Percentiles rank a stretch among this genome's conserved stretches.
These are phyloP conservation scores for Botryotinia calthae DNA, from an alignment of 2,329 filamentous ascomycete species.

Conservation along the genomic window DNA sequence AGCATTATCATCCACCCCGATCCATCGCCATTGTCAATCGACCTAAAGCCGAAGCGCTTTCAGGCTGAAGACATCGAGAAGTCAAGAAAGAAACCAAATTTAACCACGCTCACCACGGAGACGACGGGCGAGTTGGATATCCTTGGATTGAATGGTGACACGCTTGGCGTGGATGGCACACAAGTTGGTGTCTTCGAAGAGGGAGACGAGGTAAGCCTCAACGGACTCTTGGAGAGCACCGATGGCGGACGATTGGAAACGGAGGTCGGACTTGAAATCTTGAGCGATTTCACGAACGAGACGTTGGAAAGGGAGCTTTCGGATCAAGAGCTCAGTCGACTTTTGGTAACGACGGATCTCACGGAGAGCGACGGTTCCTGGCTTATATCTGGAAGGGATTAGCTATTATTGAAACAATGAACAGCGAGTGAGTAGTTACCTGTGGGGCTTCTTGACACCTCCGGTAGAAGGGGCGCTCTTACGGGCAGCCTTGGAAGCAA, in stretches of 20 bases:
- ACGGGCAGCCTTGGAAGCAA: constrained; percentile 95
- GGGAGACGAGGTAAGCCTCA: constrained; percentile 96
- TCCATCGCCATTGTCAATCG: constrained; percentile 17
- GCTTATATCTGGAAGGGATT: constrained; percentile 70
- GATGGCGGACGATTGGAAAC: constrained; percentile 98
- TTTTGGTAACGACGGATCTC: constrained; percentile 99
- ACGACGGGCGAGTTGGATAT: constrained; percentile 93
- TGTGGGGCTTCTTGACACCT: constrained; percentile 20
- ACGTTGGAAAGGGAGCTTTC: constrained; percentile 97
- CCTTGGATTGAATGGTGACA: constrained; percentile 83
- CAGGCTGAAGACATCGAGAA: constrained; percentile 24
- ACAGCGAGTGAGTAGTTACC: background rate
- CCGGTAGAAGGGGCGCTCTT: constrained; percentile 95
- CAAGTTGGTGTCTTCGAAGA: constrained; percentile 98
- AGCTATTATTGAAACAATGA: background rate
- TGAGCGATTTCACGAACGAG: constrained; percentile 95
- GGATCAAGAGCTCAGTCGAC: constrained; percentile 91
- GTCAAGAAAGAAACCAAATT: constrained; percentile 37
- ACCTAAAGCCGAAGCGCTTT: constrained; percentile 22
- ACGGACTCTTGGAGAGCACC: constrained; percentile 97
- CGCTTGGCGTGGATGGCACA: constrained; percentile 99
- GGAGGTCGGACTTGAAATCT: constrained; percentile 91
- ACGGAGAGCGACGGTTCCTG: constrained; percentile 92
- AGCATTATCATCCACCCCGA: constrained; percentile 32
- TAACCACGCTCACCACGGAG: constrained; percentile 92